A percentile compares a stretch with the other conserved stretches of the same genome.
phyloP scores from a whole-genome alignment of 352 stramenopile genomes.

The Phytopythium mirpurense region DNA sequence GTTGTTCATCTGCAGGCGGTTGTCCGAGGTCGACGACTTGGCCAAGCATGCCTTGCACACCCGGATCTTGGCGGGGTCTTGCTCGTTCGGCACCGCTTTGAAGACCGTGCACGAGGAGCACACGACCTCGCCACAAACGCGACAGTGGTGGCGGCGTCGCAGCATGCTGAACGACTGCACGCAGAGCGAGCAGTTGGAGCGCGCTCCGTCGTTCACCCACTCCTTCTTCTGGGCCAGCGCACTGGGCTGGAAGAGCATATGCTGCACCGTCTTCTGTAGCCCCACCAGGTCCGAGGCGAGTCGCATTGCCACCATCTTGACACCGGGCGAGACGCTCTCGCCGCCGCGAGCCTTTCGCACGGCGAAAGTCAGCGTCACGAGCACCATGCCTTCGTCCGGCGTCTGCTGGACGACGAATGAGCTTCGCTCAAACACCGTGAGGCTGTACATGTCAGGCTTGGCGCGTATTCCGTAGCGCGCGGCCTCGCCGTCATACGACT shows the following conservation, averaged over 20 bases:
- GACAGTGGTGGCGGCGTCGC: slow-evolving; percentile 82
- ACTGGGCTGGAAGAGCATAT: slow-evolving; percentile 61
- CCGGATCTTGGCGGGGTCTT: slow-evolving; percentile 52
- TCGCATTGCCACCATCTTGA: slow-evolving; percentile 59
- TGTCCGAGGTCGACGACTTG: slow-evolving; percentile 38
- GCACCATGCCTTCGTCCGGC: slow-evolving; percentile 53
- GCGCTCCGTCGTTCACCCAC: slow-evolving; percentile 77
- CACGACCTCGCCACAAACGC: slow-evolving; percentile 85
- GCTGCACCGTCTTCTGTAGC: slow-evolving; percentile 64
- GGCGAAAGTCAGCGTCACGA: slow-evolving; percentile 67
- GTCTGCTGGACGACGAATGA: slow-evolving; percentile 72
- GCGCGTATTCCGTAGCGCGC: slow-evolving; percentile 68
- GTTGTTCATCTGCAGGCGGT: slow-evolving; percentile 7
- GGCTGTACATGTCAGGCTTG: slow-evolving; percentile 69
- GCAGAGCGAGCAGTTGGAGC: slow-evolving; percentile 78
- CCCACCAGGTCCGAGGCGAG: slow-evolving; percentile 49
- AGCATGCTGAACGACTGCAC: slow-evolving; percentile 75
- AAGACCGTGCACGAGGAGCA: slow-evolving; percentile 76
- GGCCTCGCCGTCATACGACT: slow-evolving; percentile 76
- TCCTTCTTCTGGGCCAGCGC: slow-evolving; percentile 57
- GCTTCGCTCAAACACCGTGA: slow-evolving; percentile 75
- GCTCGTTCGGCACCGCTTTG: slow-evolving; percentile 60
- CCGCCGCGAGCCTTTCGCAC: slow-evolving; percentile 69
- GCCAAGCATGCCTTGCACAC: slow-evolving; percentile 77
- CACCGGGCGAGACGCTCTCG: slow-evolving; percentile 64